Conservation (phyloP, 495 filamentous ascomycete species). For the Polyplosphaeria fusca region DNA sequence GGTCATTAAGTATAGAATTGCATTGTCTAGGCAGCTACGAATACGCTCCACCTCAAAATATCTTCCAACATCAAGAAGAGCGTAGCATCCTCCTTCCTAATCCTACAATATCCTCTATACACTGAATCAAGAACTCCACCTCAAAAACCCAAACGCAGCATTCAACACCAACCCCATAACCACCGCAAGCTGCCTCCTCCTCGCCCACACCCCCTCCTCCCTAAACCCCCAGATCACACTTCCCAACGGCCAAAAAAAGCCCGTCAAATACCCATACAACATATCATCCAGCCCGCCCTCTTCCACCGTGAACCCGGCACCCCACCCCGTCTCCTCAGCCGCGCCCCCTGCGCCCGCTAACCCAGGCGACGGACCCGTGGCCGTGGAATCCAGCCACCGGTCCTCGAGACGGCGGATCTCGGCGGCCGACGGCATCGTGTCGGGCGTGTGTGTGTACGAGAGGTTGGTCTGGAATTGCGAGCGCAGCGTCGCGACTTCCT, state of each 20-base stretch:
- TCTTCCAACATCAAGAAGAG: no score
- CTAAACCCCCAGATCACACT: slow-evolving; percentile 78
- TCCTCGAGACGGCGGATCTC: slow-evolving; percentile 72
- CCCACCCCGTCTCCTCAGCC: slow-evolving; percentile 40
- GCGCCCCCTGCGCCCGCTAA: slow-evolving; percentile 41
- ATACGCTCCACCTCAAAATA: no score
- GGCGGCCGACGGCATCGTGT: slow-evolving; percentile 71
- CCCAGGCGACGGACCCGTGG: slow-evolving; percentile 39
- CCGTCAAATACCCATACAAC: slow-evolving; percentile 81
- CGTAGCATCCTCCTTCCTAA: no score
- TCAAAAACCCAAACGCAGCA: slow-evolving; percentile 64
- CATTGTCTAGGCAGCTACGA: no score
- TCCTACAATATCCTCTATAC: no score
- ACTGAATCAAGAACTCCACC: slow-evolving; percentile 43
- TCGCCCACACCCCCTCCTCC: slow-evolving; percentile 85
- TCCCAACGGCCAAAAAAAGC: slow-evolving; percentile 91
- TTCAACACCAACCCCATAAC: slow-evolving; percentile 75
- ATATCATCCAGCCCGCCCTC: slow-evolving; percentile 70
- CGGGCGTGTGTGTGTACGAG: slow-evolving; percentile 59
- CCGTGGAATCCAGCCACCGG: slow-evolving; percentile 82
- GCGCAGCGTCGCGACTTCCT: slow-evolving; percentile 77
- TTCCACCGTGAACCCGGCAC: slow-evolving; percentile 48
- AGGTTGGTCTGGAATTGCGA: slow-evolving; percentile 82
- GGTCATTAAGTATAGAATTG: no score
- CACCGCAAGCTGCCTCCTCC: slow-evolving; percentile 77